phyloP scores from a whole-genome alignment of 805 yeast genomes.

The Myxozyma neglecta region DNA sequence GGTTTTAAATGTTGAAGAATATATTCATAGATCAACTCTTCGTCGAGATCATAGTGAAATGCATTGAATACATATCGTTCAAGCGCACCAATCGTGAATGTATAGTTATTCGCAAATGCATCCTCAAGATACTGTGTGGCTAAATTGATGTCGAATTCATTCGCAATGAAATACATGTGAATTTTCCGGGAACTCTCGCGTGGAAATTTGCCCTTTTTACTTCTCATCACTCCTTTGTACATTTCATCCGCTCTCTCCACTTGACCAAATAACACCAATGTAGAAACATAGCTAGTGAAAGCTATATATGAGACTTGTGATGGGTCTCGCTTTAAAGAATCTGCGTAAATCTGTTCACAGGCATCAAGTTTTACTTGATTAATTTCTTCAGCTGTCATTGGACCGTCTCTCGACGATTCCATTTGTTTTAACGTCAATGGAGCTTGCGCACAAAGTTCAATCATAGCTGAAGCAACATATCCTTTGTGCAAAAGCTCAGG shows the following conservation, averaged over 20 bases:
- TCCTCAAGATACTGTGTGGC: conserved; percentile 12
- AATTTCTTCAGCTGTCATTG: background rate
- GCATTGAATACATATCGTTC: conserved; percentile 4
- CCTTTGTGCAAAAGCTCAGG: conserved; percentile 2
- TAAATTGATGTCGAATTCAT: background rate
- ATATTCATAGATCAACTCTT: background rate
- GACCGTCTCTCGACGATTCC: background rate
- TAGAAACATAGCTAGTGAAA: conserved; percentile 1
- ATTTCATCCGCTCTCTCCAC: conserved; percentile 12
- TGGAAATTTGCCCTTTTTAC: background rate
- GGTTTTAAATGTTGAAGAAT: background rate
- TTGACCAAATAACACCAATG: conserved; percentile 7
- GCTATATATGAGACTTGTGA: background rate
- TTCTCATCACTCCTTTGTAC: background rate
- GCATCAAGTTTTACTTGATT: background rate
- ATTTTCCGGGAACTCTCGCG: background rate
- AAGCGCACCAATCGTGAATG: conserved; percentile 3
- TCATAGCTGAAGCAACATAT: conserved; percentile 8
- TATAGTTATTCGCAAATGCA: background rate
- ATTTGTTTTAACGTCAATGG: background rate
- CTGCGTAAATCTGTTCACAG: background rate
- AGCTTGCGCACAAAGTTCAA: conserved; percentile 18
- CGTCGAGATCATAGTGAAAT: background rate
- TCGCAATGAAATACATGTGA: conserved; percentile 8
- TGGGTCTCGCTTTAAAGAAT: background rate